Evolutionary conservation across 169 alveolate genomes (phyloP), one percentile per base, ranked within the genome.

Genomic region (Besnoitia besnoiti): DNA sequence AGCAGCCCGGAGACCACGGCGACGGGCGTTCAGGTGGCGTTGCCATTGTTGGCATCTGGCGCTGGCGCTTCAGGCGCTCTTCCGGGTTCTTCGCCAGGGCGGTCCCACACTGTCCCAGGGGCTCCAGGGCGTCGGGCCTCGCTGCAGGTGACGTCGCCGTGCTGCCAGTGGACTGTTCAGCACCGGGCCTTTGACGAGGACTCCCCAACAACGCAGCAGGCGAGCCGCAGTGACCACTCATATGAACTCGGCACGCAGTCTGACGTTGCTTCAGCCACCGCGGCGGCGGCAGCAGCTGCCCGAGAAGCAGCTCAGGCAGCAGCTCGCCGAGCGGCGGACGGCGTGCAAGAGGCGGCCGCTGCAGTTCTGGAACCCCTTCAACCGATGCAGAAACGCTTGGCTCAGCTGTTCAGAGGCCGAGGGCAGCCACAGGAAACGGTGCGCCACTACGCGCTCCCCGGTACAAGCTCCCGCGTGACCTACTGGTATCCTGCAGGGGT

Each of bases 291-390:
- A 19, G 49, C 87, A 27, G 61, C 59, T 39, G 87, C 87, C 4
- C 59, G 42, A 10, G 61, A 77, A 42, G 87, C 87, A 0, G 87
- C 87, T 14, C 87, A 35, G 40, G 35, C 49, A 24, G 87, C 87
- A 16, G 87, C 87, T 14, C 87, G 87, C 8, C 87, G 87, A 39
- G 87, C 87, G 40, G 87, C 87, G 33, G 87, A 37, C 44, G 40
- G 59, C 21, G 59, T 77, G 33, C 59, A 77, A 35, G 87, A 77
- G 87, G 87, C 40, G 14, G 87, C 87, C 8, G 59, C 87, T 2
- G 87, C 87, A 3, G 47, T 77, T 2, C 40, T 27, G 37, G 61
- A 77, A 37, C 87, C 87, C 33, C 5, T 77, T 21, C 87, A 42
- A 44, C 87, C 87, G n/a, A 24, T 77, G 5, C 87, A 77, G 33